Conservation (phyloP, 1,139 yeast species). For the Kodamaea fungicola region DNA sequence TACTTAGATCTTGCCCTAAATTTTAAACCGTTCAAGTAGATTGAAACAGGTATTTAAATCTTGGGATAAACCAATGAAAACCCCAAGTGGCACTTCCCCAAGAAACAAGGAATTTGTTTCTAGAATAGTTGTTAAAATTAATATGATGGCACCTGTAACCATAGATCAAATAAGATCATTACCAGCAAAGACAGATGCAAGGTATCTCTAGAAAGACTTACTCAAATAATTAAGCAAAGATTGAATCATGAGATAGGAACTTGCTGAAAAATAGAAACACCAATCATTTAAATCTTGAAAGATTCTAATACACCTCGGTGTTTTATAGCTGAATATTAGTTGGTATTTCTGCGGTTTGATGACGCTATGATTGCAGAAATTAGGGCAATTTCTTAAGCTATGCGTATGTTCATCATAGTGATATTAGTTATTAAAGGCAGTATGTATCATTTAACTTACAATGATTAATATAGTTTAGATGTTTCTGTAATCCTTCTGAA, state of each 20-base stretch:
- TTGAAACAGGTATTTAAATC: slow-evolving; percentile 43
- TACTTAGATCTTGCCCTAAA: slow-evolving; percentile 45
- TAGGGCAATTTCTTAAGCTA: no score
- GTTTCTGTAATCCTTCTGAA: no score
- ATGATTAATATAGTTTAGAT: no score
- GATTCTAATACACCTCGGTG: no score
- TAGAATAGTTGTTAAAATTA: slow-evolving; percentile 44
- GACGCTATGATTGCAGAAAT: no score
- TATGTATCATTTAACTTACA: no score
- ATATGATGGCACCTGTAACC: slow-evolving; percentile 60
- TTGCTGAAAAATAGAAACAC: slow-evolving; percentile 36
- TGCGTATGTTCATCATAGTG: no score
- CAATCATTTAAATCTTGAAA: no score
- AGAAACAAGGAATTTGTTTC: slow-evolving; percentile 48
- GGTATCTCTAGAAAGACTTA: slow-evolving; percentile 32
- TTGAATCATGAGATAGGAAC: slow-evolving; percentile 41
- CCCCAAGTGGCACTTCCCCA: slow-evolving; percentile 54
- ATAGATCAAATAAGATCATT: slow-evolving; percentile 51
- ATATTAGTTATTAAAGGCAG: slow-evolving; percentile 11
- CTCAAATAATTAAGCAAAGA: slow-evolving; percentile 32
- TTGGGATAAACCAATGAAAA: slow-evolving; percentile 35
- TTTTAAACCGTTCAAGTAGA: slow-evolving; percentile 46
- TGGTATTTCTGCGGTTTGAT: no score
- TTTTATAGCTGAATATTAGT: no score
- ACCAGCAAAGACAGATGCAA: slow-evolving; percentile 59